Base-by-base conservation (phyloP, 2,329 filamentous ascomycete genomes). In the Exophiala oligosperma region DNA sequence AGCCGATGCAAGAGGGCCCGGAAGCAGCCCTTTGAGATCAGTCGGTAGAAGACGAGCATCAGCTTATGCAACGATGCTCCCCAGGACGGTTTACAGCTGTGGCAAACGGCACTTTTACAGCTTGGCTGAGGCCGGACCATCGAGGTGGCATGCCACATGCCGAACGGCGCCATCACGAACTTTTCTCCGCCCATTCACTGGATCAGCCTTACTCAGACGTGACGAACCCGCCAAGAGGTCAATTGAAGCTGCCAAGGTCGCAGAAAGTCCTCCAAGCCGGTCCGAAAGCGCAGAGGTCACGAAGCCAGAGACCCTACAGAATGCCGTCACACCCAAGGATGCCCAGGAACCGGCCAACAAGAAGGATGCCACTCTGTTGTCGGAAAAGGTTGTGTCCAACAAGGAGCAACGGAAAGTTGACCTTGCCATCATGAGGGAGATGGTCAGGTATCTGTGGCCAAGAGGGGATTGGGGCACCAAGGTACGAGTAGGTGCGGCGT, bases 341-440 rank as follows among this genome's bases (percentile, higher is more conserved):
- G 67, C 68, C 60, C 67, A 66, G 29, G 68, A 70, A 49, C 50
- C 67, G n/a, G 60, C 68, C 47, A 71, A 73, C 47, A 71, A 73
- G 53, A 74, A 75, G 58, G 85, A 87, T 66, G 80, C 38, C 2
- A 41, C 84, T 29, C 74, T 92, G 44, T 82, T 89, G 21, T 76
- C 81, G 11, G 80, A 88, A 69, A 82, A 89, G 61, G 87, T 84
- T 1, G 71, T 84, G 70, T 86, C 85, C 51, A 87, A 86, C 21
- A 86, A 92, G 68, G 91, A 97, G 76, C 95, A 99, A 81, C 86
- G 94, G 67, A 95, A 92, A 76, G 93, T 92, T 7, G 94, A 99
- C 71, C 97, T 93, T 93, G 92, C 92, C 49, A 99, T 99, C 66
- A 94, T 99, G 81, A 95, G 90, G 76, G 93, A 99, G 73, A 97